Conservation (phyloP, 2,329 filamentous ascomycete species). For the Pseudopithomyces chartarum region DNA sequence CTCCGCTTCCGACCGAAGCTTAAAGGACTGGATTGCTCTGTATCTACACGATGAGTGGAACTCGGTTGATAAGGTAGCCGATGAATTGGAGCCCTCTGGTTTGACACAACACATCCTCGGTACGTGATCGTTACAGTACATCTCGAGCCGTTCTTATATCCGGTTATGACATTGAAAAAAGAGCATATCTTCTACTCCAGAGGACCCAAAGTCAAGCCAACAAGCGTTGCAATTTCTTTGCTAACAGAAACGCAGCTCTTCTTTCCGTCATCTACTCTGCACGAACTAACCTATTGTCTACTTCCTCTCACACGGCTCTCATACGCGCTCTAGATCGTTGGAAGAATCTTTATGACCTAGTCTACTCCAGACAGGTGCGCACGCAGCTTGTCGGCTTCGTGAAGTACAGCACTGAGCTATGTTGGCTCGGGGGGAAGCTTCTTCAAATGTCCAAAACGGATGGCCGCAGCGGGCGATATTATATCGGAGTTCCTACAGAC, state of each 20-base stretch:
- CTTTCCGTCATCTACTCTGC: constrained; percentile 13
- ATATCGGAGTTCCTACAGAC: too few relatives aligned
- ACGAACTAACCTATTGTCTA: constrained; percentile 5
- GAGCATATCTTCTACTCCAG: too few relatives aligned
- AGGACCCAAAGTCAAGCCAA: too few relatives aligned
- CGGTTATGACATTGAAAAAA: too few relatives aligned
- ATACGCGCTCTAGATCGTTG: constrained; percentile 17
- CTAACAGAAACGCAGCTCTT: constrained; percentile 1
- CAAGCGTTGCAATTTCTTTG: too few relatives aligned
- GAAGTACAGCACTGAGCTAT: constrained; percentile 20
- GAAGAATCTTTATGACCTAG: constrained; percentile 19
- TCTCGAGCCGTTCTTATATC: too few relatives aligned
- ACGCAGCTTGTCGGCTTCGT: constrained; percentile 12
- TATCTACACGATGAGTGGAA: constrained; percentile 6
- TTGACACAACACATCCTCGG: constrained; percentile 16
- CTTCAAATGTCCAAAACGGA: constrained; percentile 6
- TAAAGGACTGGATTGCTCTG: constrained; percentile 4
- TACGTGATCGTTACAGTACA: too few relatives aligned
- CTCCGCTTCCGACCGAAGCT: background rate
- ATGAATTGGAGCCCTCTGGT: constrained; percentile 2
- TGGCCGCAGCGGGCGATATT: too few relatives aligned
- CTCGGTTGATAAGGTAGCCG: background rate
- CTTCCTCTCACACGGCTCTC: constrained; percentile 4
- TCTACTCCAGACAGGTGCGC: background rate
- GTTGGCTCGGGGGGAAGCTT: constrained; percentile 19